A percentile compares a stretch with the other conserved stretches of the same genome.
Conservation (phyloP, 345 rosid species). For the Eucalyptus victrix region DNA sequence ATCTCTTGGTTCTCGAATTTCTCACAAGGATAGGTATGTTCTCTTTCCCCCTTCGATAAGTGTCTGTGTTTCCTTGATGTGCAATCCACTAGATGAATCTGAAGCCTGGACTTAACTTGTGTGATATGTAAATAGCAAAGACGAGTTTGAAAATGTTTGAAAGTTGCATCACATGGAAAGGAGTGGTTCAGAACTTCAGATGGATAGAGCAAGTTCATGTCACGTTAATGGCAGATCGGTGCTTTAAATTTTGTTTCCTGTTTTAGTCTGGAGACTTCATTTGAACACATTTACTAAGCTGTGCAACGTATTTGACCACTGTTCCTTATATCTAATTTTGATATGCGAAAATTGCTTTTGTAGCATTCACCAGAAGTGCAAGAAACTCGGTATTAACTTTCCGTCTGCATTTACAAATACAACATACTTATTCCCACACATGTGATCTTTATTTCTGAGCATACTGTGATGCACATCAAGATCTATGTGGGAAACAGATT, state of each 20-base stretch:
- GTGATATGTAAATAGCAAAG: background rate
- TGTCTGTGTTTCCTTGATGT: background rate
- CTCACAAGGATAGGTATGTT: background rate
- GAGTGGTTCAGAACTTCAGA: background rate
- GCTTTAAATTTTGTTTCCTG: background rate
- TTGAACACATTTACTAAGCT: background rate
- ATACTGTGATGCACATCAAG: background rate
- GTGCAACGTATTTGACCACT: background rate
- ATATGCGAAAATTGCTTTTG: background rate
- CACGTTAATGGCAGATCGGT: background rate
- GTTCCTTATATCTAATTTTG: fast-evolving
- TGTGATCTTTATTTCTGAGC: background rate
- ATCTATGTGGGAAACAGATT: background rate
- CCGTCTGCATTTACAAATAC: too few relatives aligned
- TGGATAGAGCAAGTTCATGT: background rate
- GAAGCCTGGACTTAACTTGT: background rate
- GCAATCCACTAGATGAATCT: background rate
- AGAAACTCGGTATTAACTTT: background rate
- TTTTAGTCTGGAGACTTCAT: background rate
- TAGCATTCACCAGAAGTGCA: background rate
- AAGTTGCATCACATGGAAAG: background rate
- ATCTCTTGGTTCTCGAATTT: background rate
- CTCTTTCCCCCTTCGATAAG: background rate
- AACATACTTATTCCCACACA: background rate
- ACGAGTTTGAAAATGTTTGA: background rate